Percentiles rank a stretch among this genome's conserved stretches.
Conservation (phyloP, 1,284 basidiomycete species). For the Agroathelia rolfsii region DNA sequence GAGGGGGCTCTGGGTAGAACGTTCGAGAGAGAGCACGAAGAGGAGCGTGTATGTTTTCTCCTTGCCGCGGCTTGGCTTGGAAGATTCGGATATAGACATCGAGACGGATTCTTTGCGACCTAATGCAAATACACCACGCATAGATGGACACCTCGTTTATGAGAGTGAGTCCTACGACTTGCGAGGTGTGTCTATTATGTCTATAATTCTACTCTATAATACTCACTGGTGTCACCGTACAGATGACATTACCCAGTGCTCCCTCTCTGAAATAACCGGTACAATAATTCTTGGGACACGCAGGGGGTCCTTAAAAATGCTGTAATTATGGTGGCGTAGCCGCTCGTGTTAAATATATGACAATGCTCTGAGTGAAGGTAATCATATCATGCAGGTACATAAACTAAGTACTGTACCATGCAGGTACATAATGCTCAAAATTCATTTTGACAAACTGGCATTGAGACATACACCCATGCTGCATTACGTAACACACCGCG, state of each 20-base stretch:
- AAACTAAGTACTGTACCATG: too few relatives aligned
- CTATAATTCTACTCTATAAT: background rate
- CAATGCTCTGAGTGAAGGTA: too few relatives aligned
- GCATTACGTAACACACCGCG: too few relatives aligned
- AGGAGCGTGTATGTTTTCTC: background rate
- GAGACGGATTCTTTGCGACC: background rate
- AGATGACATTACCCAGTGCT: background rate
- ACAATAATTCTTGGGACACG: background rate
- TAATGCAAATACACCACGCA: background rate
- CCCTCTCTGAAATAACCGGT: background rate
- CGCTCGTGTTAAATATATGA: too few relatives aligned
- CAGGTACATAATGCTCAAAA: too few relatives aligned
- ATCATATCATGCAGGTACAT: too few relatives aligned
- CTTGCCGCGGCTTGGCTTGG: too few relatives aligned
- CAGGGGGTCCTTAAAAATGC: too few relatives aligned
- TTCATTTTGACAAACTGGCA: too few relatives aligned
- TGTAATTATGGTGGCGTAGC: too few relatives aligned
- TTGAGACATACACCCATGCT: too few relatives aligned
- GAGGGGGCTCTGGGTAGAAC: constrained; percentile 1
- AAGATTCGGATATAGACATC: background rate
- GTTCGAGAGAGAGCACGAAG: constrained; percentile 1
- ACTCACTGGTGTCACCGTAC: background rate
- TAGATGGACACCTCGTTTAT: background rate
- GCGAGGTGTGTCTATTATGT: background rate
- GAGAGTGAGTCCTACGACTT: constrained; percentile 1